Evolutionary conservation across 495 filamentous ascomycete species (phyloP), one percentile per base, ranked within the genome.

Genomic region (Alectoria sarmentosa): DNA sequence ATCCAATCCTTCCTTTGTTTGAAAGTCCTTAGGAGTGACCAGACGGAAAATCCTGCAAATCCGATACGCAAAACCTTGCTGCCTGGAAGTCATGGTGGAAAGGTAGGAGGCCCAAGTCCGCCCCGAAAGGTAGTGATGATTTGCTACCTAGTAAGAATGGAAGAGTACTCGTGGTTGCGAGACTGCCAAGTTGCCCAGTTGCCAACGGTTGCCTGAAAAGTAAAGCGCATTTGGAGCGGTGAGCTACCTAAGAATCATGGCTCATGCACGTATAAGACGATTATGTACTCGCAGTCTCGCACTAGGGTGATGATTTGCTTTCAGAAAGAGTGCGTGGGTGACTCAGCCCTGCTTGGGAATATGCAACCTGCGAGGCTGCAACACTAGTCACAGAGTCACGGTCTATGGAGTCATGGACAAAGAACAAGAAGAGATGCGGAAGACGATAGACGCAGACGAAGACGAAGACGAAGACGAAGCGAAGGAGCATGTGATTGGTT

Each of bases 261-360:
- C n/a, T n/a, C n/a, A n/a, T n/a, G n/a, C n/a, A n/a, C n/a, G n/a
- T n/a, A n/a, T n/a, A n/a, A n/a, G n/a, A n/a, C n/a, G n/a, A n/a
- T n/a, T n/a, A n/a, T n/a, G n/a, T n/a, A n/a, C n/a, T n/a, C n/a
- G n/a, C n/a, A n/a, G n/a, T n/a, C n/a, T n/a, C n/a, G n/a, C n/a
- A n/a, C n/a, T n/a, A n/a, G n/a, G n/a, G n/a, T n/a, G n/a, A n/a
- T n/a, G n/a, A n/a, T n/a, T n/a, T n/a, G n/a, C n/a, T n/a, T n/a
- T n/a, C n/a, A n/a, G n/a, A n/a, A n/a, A n/a, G 7, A 49, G 1
- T 28, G 23, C 19, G 21, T 52, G 26, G 1, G 26, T 64, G 62
- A 64, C 62, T 64, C 62, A 64, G 62, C 62, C 62, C 39, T 46
- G 38, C 39, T 64, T 36, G 46, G 5, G 26, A 48, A 23, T 52